Evolutionary conservation across 306 rosid species (phyloP).

Genomic region (Arachis stenosperma): DNA sequence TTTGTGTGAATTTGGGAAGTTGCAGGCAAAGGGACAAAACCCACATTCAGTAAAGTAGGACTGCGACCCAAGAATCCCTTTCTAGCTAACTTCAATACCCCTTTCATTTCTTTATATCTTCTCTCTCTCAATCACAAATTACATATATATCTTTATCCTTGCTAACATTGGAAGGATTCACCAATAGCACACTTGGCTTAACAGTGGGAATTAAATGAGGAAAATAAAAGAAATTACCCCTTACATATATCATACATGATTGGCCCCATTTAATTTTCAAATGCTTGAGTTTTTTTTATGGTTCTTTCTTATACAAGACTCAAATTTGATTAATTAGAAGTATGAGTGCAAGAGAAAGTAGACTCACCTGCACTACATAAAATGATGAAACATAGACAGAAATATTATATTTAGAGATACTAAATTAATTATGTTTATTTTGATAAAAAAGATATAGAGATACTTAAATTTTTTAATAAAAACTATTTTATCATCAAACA

Average conservation of each 20-base stretch:
- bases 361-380: too few species aligned
- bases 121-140: slow-evolving; percentile 49
- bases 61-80: slow-evolving; percentile 49
- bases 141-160: slow-evolving; percentile 17
- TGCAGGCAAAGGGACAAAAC: slow-evolving; percentile 45
- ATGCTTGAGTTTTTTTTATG: too few species aligned
- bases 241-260: not conserved
- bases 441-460: too few species aligned
- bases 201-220: not conserved
- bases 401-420: too few species aligned
- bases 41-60: slow-evolving; percentile 52
- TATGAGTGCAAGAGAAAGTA: too few species aligned
- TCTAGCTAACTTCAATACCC: slow-evolving; percentile 57
- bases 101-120: slow-evolving; percentile 50
- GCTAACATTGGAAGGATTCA: not conserved
- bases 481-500: too few species aligned
- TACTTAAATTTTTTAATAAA: too few species aligned
- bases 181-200: slow-evolving; percentile 23
- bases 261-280: too few species aligned
- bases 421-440: too few species aligned
- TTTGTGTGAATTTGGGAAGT: slow-evolving; percentile 53
- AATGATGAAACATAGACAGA: too few species aligned
- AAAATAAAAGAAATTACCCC: not conserved
- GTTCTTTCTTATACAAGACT: too few species aligned
- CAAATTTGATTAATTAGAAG: too few species aligned